Evolutionary conservation across 2,329 filamentous ascomycete species (phyloP), one percentile per base, ranked within the genome.

Genomic region (Akanthomyces dipterigenus): DNA sequence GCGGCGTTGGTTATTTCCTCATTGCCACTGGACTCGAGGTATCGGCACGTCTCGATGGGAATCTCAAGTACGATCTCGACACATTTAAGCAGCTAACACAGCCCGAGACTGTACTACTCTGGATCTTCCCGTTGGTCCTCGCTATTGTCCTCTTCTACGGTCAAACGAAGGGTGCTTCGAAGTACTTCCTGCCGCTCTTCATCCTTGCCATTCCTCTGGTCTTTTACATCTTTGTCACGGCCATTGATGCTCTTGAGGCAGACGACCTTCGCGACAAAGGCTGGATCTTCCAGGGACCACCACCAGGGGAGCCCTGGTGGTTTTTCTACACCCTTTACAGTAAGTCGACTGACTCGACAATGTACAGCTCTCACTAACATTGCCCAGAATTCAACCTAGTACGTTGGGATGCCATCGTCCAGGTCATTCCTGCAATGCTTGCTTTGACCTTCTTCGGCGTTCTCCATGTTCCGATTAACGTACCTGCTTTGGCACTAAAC

Each of bases 401-500:
- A 3, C 84, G 93, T 67, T 96, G 91, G 89, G 81, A 82, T 49
- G 95, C 93, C 3, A 82, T 99, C 54, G 77, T 81, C n/a, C 87
- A 92, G 69, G 93, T 89, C 1, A 82, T 97, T 34, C 95, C 95
- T 1, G 93, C 95, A 34, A 98, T 99, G 90, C 87, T 99, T 68
- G 95, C 95, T 0, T 78, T 99, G 63, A 98, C 95, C 0, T 99
- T 99, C 78, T 99, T 99, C 69, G 95, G 95, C 57, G 88, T 99
- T 61, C 83, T 99, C 3, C 95, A 99, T 71, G 95, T 99, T 3
- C 95, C 95, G 0, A 99, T 99, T 76, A 99, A 99, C 69, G 93
- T 99, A 5, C 95, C 95, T 2, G 95, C 95, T 2, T 78, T 99
- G 62, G 95, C 91, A 0, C 88, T 96, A 54, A 92, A 91, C 36